Evolutionary conservation across 805 yeast species (phyloP).

Genomic region (Ogataea paraovalis): DNA sequence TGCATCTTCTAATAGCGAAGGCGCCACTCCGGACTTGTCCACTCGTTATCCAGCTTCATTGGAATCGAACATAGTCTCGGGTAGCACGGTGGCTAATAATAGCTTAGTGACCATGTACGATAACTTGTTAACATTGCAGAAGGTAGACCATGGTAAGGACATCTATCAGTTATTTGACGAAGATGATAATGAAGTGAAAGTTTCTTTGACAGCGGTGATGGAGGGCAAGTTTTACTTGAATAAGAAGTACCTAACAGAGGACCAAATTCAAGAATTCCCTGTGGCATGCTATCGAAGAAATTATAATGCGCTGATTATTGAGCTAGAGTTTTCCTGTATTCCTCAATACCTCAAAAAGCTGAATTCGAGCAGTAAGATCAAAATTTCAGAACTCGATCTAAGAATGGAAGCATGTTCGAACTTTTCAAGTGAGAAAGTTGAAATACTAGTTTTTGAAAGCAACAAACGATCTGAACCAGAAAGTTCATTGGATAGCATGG

Average conservation of each 20-base stretch:
- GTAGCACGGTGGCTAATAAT: background rate
- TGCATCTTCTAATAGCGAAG: background rate
- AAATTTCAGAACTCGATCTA: conserved; percentile 7
- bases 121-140: background rate
- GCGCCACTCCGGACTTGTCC: background rate
- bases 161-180: background rate
- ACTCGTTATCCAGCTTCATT: background rate
- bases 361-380: background rate
- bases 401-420: conserved; percentile 11
- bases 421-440: conserved; percentile 11
- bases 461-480: background rate
- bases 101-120: background rate
- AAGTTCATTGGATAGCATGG: background rate
- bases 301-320: conserved; percentile 7
- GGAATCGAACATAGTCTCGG: background rate
- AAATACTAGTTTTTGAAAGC: conserved; percentile 5
- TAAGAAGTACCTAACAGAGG: conserved; percentile 7
- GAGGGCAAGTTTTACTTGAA: conserved; percentile 21
- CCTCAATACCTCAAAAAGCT: conserved; percentile 4
- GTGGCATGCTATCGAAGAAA: conserved; percentile 24
- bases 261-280: conserved; percentile 6
- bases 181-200: background rate
- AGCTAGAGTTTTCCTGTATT: conserved; percentile 5
- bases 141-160: background rate
- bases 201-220: conserved; percentile 5